Evolutionary conservation across 1,139 yeast genomes (phyloP), one percentile per base, ranked within the genome.

Genomic region (Trichomonascaceae sp.): DNA sequence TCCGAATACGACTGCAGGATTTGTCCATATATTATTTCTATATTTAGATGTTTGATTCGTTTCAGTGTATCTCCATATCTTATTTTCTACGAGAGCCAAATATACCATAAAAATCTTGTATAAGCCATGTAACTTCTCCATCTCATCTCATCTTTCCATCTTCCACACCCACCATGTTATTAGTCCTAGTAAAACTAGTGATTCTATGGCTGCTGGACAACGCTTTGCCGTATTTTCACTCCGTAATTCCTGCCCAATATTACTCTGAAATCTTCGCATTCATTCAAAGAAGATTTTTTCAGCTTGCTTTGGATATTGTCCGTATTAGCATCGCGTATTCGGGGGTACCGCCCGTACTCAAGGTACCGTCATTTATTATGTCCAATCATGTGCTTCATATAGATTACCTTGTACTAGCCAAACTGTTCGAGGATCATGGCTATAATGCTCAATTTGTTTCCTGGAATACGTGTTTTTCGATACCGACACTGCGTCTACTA

Each of bases 351-450:
- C 41, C 41, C 7, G 17, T 15, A 36, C 17, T 36, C 41, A 36
- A 36, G 3, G 41, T n/a, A 13, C 41, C 41, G 1, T 43, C 50
- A 6, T n/a, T 48, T 22, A 32, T 48, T 38, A 15, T 48, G 1
- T 48, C 50, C 17, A 48, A 48, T 19, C 50, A 48, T 15, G 9
- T 7, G 7, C 41, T 38, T 13, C 12, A 17, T 12, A 3, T 48
- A 8, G 50, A 48, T 15, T 48, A 48, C 41, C 17, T 48, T 15
- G 50, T 48, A 3, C 6, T 48, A 17, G 50, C 50, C 19, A 38
- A 24, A 15, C 36, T 48, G n/a, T 45, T 45, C 43, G 9, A 15
- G 8, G 45, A 39, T 5, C 19, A 41, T n/a, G 45, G 43, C 8
- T 3, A 6, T 24, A 19, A n/a, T 22, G 19, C 50, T 13, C 30